phyloP scores from a whole-genome alignment of 805 yeast species.

The Zygosaccharomyces rouxii region DNA sequence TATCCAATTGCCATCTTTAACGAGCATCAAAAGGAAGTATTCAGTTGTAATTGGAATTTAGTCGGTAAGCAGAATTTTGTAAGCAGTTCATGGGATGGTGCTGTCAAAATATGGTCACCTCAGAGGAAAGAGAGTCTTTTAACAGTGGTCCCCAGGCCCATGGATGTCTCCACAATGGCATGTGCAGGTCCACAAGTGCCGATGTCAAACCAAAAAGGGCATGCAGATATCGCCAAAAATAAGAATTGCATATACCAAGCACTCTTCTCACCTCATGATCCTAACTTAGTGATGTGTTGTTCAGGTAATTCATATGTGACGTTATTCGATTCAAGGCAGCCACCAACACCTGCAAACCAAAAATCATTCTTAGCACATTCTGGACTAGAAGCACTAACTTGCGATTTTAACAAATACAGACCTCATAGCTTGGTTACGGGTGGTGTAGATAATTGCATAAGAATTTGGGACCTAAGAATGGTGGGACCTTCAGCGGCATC shows the following conservation, averaged over 20 bases:
- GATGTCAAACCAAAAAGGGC: constrained; percentile 37
- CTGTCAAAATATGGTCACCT: constrained; percentile 76
- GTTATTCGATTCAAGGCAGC: constrained; percentile 75
- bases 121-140: constrained; percentile 49
- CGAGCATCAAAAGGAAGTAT: constrained; percentile 76
- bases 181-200: constrained; percentile 26
- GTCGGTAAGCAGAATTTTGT: constrained; percentile 65
- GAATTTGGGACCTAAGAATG: constrained; percentile 87
- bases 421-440: constrained; percentile 77
- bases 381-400: constrained; percentile 72
- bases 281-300: constrained; percentile 61
- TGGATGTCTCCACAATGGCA: constrained; percentile 26
- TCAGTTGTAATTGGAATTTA: constrained; percentile 68
- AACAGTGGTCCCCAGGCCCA: constrained; percentile 43
- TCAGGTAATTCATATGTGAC: constrained; percentile 70
- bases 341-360: constrained; percentile 48
- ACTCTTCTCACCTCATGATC: constrained; percentile 78
- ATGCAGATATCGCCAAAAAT: constrained; percentile 34
- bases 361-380: constrained; percentile 66
- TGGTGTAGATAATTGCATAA: constrained; percentile 83
- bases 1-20: constrained; percentile 71
- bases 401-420: constrained; percentile 90
- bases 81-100: constrained; percentile 90
- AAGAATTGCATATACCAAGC: constrained; percentile 74
- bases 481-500: constrained; percentile 31